phyloP scores from a whole-genome alignment of 441 rosid genomes.

The Populus hybrid region DNA sequence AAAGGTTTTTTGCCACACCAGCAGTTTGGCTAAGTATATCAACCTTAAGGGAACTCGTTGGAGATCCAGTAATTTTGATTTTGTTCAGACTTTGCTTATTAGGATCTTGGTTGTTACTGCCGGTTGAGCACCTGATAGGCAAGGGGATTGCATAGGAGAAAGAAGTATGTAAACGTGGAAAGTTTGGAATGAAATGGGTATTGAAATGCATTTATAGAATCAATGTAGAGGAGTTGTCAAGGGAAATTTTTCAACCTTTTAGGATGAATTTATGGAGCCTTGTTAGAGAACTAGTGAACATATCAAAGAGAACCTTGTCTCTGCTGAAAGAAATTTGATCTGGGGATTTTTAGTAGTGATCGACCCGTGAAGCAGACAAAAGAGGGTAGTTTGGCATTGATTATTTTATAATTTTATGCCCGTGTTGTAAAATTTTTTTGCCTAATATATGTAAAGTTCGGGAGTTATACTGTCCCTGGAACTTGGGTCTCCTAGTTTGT shows the following conservation, averaged over 20 bases:
- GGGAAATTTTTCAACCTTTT: not conserved
- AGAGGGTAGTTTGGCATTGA: not conserved
- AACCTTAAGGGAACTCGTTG: conserved; percentile 13
- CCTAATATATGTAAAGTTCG: not conserved
- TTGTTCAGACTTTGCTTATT: conserved; percentile 26
- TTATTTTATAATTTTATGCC: not conserved
- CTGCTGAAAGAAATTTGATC: not conserved
- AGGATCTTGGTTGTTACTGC: conserved; percentile 23
- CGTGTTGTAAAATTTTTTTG: not conserved
- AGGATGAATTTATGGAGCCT: conserved; percentile 14
- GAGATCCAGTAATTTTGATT: conserved; percentile 29
- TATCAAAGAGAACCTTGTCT: conserved; percentile 13
- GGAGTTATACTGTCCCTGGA: not conserved
- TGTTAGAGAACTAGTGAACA: conserved; percentile 17
- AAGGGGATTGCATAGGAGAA: conserved; percentile 23
- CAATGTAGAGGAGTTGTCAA: conserved; percentile 17
- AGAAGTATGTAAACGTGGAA: conserved; percentile 17
- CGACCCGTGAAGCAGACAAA: conserved; percentile 5
- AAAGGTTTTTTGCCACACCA: conserved; percentile 25
- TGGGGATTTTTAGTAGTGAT: conserved; percentile 15
- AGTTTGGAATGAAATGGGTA: conserved; percentile 32
- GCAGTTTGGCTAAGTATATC: conserved; percentile 26
- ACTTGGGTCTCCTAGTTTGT: no score
- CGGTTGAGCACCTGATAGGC: conserved; percentile 27
- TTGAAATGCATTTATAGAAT: conserved; percentile 26